Evolutionary conservation across 306 rosid genomes (phyloP), one percentile per base, ranked within the genome.

Genomic region (Rosa rugosa): DNA sequence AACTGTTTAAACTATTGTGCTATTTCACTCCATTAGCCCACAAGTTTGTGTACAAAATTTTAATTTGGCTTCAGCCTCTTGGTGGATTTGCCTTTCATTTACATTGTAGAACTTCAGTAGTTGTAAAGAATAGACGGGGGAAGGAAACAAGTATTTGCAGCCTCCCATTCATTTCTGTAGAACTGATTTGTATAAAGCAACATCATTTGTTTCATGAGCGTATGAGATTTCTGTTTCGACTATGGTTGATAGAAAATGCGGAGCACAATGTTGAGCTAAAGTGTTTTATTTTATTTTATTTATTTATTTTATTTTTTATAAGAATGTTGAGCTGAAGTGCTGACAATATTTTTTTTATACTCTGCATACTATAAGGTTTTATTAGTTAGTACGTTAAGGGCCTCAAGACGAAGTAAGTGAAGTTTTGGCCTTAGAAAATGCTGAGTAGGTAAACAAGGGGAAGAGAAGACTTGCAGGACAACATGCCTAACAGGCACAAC

Each of bases 111-210:
- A 45, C 31, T 77, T 59, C 4, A 46, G 11, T 20, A 69, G 62
- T 11, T 77, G 75, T 66, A 72, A 67, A 65, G 18, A 8, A 20
- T 3, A 67, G 71, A 41, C 0, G 11, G 25, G 20, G 27, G 78
- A 41, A 74, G 69, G 64, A 23, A 74, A 22, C 23, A 53, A 51
- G 77, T 53, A 38, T 38, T 40, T 12, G 67, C 40, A 20, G 36
- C 50, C 51, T 73, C 17, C 67, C 51, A 36, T 73, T 54, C n/a
- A 23, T 73, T 71, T 71, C 66, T n/a, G 41, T 36, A 38, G n/a
- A n/a, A 20, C 11, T 14, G 22, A 36, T 73, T 1, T 73, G 68
- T 54, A 56, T 14, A 73, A 56, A 54, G 67, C 53, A 40, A 13
- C n/a, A 13, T 56, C 46, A 38, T 68, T 69, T 42, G 46, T 18